Base-by-base conservation (phyloP, 176 grass and related monocot species). In the Lolium perenne region DNA sequence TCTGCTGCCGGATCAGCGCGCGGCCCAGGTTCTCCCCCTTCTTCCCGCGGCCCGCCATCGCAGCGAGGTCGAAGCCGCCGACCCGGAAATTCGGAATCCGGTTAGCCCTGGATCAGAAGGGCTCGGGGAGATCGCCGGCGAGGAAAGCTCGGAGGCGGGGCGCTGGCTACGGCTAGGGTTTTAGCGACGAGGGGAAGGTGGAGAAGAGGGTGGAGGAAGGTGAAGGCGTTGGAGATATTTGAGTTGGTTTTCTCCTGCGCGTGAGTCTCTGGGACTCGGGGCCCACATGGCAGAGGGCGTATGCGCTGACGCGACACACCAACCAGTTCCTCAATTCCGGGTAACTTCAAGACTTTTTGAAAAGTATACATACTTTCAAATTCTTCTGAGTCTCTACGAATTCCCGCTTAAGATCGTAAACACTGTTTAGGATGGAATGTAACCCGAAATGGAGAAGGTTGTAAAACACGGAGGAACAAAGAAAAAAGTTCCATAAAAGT, bases 21-120 rank as follows among this genome's bases (percentile, higher is more conserved):
- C 48, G 48, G 48, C 48, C 48, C 48, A 59, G 56, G 56, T 59
- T 90, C 78, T 87, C 91, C 56, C 89, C 89, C 84, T 89, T 98
- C 72, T 66, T 87, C 23, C 91, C 91, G 10, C 88, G 54, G 29
- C 84, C 84, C 2, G 79, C 55, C 88, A 86, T 86, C 79, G 12
- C 73, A n/a, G 38, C 23, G 49, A 51, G 47, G n/a, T 22, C 9
- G 47, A 2, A 13, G 5, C 0, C 25, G 3, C 13, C 32, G 7
- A 5, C 18, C 32, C 55, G 54, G 14, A 20, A 7, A 17, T 35
- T 35, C 29, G 5, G 6, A 29, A 5, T 9, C n/a, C 72, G 8
- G 6, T 43, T 7, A 57, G 6, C 7, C 55, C 47, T 66, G 32
- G 35, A 6, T 20, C 38, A 3, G n/a, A 21, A 5, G 5, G 8